Conservation (phyloP, 2,329 filamentous ascomycete species). For the Talaromyces pinophilus region DNA sequence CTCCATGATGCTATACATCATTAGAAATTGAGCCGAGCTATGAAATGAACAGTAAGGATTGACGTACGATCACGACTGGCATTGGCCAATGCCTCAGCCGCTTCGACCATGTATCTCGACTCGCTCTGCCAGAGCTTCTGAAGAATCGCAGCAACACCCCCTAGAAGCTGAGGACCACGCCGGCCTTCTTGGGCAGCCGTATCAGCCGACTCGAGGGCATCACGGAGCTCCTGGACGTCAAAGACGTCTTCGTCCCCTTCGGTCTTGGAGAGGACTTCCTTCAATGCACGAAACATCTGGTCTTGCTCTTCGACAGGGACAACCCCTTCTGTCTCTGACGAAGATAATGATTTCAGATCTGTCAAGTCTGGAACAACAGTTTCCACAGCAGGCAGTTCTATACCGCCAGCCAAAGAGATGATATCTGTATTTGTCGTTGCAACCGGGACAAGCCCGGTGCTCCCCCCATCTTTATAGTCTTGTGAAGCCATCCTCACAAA, state of each 20-base stretch:
- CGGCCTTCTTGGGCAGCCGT: slow-evolving; percentile 28
- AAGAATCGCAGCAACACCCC: slow-evolving; percentile 34
- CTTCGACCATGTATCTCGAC: slow-evolving; percentile 39
- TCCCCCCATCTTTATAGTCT: slow-evolving; percentile 18
- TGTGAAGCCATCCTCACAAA: slow-evolving; percentile 17
- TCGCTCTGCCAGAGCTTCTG: slow-evolving; percentile 40
- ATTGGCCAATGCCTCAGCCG: slow-evolving; percentile 44
- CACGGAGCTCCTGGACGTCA: slow-evolving; percentile 34
- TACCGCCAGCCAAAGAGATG: not conserved
- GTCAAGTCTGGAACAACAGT: slow-evolving; percentile 32
- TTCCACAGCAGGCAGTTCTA: slow-evolving; percentile 32
- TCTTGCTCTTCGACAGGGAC: slow-evolving; percentile 33
- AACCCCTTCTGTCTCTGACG: slow-evolving; percentile 25
- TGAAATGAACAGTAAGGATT: slow-evolving; percentile 13
- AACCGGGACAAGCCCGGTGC: slow-evolving; percentile 10
- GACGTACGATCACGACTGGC: slow-evolving; percentile 46
- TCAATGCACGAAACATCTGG: slow-evolving; percentile 38
- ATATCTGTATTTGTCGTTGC: slow-evolving; percentile 6
- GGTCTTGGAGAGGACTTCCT: slow-evolving; percentile 30
- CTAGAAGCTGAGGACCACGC: slow-evolving; percentile 30
- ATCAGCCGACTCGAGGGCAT: slow-evolving; percentile 35
- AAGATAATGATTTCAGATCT: slow-evolving; percentile 28
- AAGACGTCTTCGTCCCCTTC: slow-evolving; percentile 29
- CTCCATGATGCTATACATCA: slow-evolving; percentile 42
- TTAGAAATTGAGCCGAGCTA: slow-evolving; percentile 19